Evolutionary conservation across 2,329 filamentous ascomycete genomes (phyloP).

Genomic region (Neonectria faginata): DNA sequence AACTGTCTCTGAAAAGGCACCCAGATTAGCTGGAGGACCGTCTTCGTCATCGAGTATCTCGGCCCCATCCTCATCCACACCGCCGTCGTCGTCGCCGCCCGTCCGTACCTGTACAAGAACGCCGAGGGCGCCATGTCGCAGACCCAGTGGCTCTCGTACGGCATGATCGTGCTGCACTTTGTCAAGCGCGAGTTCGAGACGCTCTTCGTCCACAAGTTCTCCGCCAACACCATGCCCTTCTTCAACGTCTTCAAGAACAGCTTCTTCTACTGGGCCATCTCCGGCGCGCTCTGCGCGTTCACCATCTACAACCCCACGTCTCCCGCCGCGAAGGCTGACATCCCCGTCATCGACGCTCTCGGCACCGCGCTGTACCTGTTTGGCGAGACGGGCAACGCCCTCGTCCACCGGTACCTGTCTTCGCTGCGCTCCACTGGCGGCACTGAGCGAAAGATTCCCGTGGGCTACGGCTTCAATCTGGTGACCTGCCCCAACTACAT

Average conservation of each 20-base stretch:
- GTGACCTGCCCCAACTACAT: slow-evolving; percentile 99
- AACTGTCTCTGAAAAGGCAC: slow-evolving; percentile 66
- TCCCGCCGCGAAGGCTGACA: slow-evolving; percentile 67
- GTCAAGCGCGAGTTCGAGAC: slow-evolving; percentile 96
- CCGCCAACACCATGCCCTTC: slow-evolving; percentile 91
- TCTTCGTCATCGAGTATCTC: slow-evolving; percentile 95
- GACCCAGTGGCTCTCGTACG: slow-evolving; percentile 79
- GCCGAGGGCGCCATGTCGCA: slow-evolving; percentile 64
- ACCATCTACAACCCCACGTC: slow-evolving; percentile 85
- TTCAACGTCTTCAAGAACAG: slow-evolving; percentile 95
- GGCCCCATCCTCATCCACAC: slow-evolving; percentile 91
- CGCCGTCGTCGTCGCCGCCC: slow-evolving; percentile 75
- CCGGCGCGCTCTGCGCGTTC: slow-evolving; percentile 83
- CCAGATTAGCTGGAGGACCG: slow-evolving; percentile 91
- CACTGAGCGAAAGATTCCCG: slow-evolving; percentile 88
- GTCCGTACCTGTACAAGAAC: slow-evolving; percentile 70
- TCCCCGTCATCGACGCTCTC: slow-evolving; percentile 68
- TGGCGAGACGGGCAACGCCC: slow-evolving; percentile 83
- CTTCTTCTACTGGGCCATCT: slow-evolving; percentile 90
- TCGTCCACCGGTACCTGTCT: slow-evolving; percentile 83
- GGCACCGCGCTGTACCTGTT: slow-evolving; percentile 80
- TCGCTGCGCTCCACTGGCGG: slow-evolving; percentile 81
- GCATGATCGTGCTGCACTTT: slow-evolving; percentile 85
- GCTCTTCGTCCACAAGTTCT: slow-evolving; percentile 94
- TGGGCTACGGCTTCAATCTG: slow-evolving; percentile 83